These are phyloP conservation scores for Epicoccum nigrum DNA, from an alignment of 2,329 filamentous ascomycete species.

Conservation along the genomic window DNA sequence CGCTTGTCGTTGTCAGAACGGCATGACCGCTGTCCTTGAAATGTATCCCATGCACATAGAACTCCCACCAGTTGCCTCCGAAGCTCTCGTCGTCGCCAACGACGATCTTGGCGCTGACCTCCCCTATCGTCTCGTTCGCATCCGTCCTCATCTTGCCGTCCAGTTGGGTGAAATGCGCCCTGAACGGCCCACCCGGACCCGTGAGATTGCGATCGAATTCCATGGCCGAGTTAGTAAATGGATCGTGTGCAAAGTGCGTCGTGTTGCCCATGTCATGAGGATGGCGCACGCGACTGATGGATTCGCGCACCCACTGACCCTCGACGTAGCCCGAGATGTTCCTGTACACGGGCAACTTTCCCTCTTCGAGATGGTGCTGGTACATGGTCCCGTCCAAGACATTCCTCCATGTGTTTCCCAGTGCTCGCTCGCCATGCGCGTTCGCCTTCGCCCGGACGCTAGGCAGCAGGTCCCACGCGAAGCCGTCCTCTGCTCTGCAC, in stretches of 20 bases:
- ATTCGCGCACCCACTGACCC: conserved; percentile 73
- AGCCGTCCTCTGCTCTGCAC: conserved; percentile 73
- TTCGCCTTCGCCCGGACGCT: conserved; percentile 68
- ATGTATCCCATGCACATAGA: conserved; percentile 82
- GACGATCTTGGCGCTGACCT: conserved; percentile 71
- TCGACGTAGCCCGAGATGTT: conserved; percentile 79
- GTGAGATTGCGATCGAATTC: conserved; percentile 84
- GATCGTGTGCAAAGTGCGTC: conserved; percentile 66
- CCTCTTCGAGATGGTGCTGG: conserved; percentile 35
- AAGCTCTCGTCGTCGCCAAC: conserved; percentile 73
- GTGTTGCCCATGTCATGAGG: conserved; percentile 55
- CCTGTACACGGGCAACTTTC: conserved; percentile 68
- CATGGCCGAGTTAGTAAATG: conserved; percentile 63
- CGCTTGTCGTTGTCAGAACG: conserved; percentile 85
- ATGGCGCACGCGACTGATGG: conserved; percentile 57
- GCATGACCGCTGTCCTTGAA: conserved; percentile 81
- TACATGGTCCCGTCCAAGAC: conserved; percentile 44
- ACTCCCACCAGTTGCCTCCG: conserved; percentile 75
- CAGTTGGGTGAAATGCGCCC: conserved; percentile 69
- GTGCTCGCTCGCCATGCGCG: conserved; percentile 6
- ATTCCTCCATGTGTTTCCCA: conserved; percentile 55
- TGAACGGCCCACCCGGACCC: conserved; percentile 68
- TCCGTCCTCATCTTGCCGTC: conserved; percentile 44
- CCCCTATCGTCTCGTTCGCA: conserved; percentile 60
- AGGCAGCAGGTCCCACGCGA: conserved; percentile 76